Percentiles rank a stretch among this genome's conserved stretches.
These are phyloP conservation scores for Colletotrichum melonis DNA, from an alignment of 2,329 filamentous ascomycete species.

Conservation along the genomic window DNA sequence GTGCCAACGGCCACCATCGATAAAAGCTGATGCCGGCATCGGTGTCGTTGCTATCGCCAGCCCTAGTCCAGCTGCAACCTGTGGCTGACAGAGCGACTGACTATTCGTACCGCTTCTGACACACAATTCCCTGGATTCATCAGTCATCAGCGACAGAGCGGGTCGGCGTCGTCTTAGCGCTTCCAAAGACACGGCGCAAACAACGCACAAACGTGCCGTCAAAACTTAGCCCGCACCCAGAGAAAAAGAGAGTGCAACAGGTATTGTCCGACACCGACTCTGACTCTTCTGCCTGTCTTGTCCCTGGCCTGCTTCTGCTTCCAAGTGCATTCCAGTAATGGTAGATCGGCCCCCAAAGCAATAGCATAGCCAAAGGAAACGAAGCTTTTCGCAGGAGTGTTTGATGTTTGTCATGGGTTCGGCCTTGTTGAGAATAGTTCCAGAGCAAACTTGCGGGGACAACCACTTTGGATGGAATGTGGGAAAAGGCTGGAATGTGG, in stretches of 20 bases:
- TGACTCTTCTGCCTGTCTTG: too few relatives aligned
- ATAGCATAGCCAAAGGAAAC: background rate
- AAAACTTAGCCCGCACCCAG: background rate
- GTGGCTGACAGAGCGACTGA: slow-evolving; percentile 2
- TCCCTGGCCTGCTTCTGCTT: background rate
- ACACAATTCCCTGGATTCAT: background rate
- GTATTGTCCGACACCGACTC: background rate
- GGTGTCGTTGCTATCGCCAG: slow-evolving; percentile 7
- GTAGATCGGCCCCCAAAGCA: background rate
- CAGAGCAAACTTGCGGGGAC: slow-evolving; percentile 4
- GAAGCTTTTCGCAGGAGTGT: slow-evolving; percentile 25
- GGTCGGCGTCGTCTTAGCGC: slow-evolving; percentile 18
- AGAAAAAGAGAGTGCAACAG: background rate
- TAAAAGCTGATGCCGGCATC: slow-evolving; percentile 15
- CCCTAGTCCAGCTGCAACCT: background rate
- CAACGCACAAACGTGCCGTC: background rate
- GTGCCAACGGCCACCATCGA: background rate
- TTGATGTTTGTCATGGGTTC: slow-evolving; percentile 26
- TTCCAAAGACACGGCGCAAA: background rate
- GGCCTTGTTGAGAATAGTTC: background rate
- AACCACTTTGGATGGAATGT: slow-evolving; percentile 1
- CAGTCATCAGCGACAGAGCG: slow-evolving; percentile 15
- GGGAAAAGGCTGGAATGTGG: slow-evolving; percentile 20
- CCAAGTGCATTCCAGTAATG: background rate
- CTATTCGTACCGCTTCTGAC: background rate